Evolutionary conservation across 306 rosid genomes (phyloP), one percentile per base, ranked within the genome.

Genomic region (Begonia masoniana): DNA sequence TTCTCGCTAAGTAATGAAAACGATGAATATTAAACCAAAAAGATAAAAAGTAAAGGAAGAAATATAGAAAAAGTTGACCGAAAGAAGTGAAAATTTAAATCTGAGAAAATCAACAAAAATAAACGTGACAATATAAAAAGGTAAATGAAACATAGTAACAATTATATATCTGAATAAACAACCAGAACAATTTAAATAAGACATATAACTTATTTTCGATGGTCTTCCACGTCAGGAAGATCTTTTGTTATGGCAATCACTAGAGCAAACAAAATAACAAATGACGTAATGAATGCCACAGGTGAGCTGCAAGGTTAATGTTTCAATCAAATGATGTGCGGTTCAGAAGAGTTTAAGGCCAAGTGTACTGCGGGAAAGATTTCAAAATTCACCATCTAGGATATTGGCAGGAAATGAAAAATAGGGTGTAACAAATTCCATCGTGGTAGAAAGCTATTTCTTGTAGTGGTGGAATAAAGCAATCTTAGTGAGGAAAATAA

Each of bases 221-320:
- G 95, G 7, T 95, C 97, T 70, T 85, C 97, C 59, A 89, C 95
- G 56, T 89, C 97, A 7, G 97, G 89, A 78, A 89, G 95, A 80
- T 89, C 97, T 76, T 89, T 89, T 47, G 97, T 89, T 59, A 89
- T 85, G 59, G 97, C 97, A 72, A 85, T 89, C 62, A 85, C 95
- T 80, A 89, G 73, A 19, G 97, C 95, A 36, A 89, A 89, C 59
- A 89, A 68, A 50, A 95, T 85, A n/a, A 89, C 97, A 56, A 89
- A 89, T 23, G 83, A 64, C 41, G 97, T 89, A 68, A 89, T 85
- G 68, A 89, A 89, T 62, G 79, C 84, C 64, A 89, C 89, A n/a
- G 97, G 81, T 23, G 85, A 66, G 75, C 97, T 89, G 95, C 88
- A 79, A 52, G 59, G 65, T 57, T 66, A 55, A 39, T 1, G 19